Conservation (phyloP, 306 rosid species). For the Hippophae rhamnoides region DNA sequence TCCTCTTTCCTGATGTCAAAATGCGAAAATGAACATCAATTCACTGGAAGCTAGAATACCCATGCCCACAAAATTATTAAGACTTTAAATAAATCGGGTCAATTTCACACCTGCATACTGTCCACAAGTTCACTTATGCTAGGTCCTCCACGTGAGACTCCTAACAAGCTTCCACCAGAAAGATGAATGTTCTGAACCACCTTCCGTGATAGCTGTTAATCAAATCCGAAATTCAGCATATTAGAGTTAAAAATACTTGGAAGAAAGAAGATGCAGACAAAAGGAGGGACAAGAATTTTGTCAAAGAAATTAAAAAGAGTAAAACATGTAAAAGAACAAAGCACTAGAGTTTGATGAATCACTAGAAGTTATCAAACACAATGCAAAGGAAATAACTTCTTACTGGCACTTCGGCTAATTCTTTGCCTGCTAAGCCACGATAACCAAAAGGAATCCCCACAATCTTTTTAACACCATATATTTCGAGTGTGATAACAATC, state of each 20-base stretch:
- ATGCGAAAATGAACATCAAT: slow-evolving; percentile 11
- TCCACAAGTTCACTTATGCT: slow-evolving; percentile 64
- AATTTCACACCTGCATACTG: slow-evolving; percentile 53
- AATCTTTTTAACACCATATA: slow-evolving; percentile 82
- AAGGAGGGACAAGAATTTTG: too few species aligned
- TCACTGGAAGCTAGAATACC: slow-evolving; percentile 10
- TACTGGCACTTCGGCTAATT: slow-evolving; percentile 78
- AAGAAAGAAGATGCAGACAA: too few species aligned
- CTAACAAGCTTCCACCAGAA: slow-evolving; percentile 97
- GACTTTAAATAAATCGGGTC: slow-evolving; percentile 14
- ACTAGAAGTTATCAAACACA: slow-evolving; percentile 5
- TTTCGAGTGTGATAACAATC: slow-evolving; percentile 97
- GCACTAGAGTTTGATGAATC: slow-evolving; percentile 1
- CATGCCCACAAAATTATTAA: neutral
- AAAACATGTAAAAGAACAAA: slow-evolving; percentile 2
- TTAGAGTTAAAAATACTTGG: slow-evolving; percentile 7
- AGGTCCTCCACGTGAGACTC: slow-evolving; percentile 97
- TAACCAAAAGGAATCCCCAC: slow-evolving; percentile 97
- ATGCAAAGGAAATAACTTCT: slow-evolving; percentile 22
- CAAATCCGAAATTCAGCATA: slow-evolving; percentile 12
- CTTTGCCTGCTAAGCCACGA: slow-evolving; percentile 82
- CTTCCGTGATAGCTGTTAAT: slow-evolving; percentile 71
- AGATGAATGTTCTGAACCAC: slow-evolving; percentile 98
- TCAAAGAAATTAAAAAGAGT: slow-evolving; percentile 1
- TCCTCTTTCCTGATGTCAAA: slow-evolving; percentile 67